Conservation (phyloP, 805 yeast species). For the Dipodascopsis uninucleata region DNA sequence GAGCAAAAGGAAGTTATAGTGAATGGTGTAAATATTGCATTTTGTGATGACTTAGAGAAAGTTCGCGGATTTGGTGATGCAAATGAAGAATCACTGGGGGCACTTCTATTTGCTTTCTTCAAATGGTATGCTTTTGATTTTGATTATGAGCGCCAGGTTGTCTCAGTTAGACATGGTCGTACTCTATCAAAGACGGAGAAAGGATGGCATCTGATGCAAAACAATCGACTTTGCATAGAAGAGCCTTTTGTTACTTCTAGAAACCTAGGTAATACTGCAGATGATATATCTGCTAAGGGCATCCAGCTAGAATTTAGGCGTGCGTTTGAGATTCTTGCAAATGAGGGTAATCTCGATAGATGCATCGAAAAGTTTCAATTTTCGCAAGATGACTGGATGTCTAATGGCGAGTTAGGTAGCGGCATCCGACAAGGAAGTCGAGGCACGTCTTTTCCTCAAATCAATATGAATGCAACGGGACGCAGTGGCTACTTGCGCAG, state of each 20-base stretch:
- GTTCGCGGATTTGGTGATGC: constrained; percentile 20
- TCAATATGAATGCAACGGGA: no score
- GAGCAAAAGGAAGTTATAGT: constrained; percentile 10
- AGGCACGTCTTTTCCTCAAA: no score
- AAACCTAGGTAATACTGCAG: constrained; percentile 32
- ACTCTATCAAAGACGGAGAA: constrained; percentile 27
- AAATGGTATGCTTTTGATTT: constrained; percentile 29
- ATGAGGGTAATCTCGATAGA: constrained; percentile 8
- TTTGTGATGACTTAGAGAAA: constrained; percentile 27
- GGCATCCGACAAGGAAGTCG: no score
- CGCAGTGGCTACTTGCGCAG: no score
- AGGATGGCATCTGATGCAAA: constrained; percentile 30
- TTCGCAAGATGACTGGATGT: constrained; percentile 15
- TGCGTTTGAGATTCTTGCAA: constrained; percentile 22
- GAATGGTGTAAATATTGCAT: constrained; percentile 26
- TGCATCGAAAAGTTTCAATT: constrained; percentile 20
- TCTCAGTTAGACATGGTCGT: constrained; percentile 30
- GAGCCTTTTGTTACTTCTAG: constrained; percentile 30
- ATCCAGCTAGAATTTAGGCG: constrained; percentile 30
- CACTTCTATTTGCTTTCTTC: constrained; percentile 28
- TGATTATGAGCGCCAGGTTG: constrained; percentile 26
- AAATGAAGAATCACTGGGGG: constrained; percentile 28
- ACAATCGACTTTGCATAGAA: constrained; percentile 31
- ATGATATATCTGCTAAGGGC: constrained; percentile 31
- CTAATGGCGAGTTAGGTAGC: no score